These are phyloP conservation scores for Leucocoprinus birnbaumii DNA, from an alignment of 768 basidiomycete species.

Conservation along the genomic window DNA sequence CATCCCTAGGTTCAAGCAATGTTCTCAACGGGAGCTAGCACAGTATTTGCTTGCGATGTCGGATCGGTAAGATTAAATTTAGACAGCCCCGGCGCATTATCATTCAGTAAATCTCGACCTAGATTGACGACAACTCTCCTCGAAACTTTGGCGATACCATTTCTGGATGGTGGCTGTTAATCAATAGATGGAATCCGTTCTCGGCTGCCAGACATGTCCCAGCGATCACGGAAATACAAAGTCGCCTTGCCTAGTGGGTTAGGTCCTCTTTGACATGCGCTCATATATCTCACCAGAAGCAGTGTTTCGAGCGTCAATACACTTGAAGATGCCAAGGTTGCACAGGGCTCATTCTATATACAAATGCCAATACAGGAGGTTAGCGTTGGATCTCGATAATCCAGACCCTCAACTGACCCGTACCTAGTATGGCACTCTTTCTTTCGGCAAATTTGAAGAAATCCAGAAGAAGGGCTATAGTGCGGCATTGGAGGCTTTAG, in stretches of 20 bases:
- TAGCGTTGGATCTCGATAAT: slow-evolving; percentile 15
- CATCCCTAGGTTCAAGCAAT: slow-evolving; percentile 79
- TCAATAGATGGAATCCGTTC: slow-evolving; percentile 94
- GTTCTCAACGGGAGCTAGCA: slow-evolving; percentile 87
- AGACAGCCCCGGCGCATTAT: neutral
- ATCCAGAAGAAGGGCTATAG: slow-evolving; percentile 80
- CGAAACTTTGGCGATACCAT: slow-evolving; percentile 93
- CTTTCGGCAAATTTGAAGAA: slow-evolving; percentile 88
- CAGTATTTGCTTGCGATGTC: slow-evolving; percentile 92
- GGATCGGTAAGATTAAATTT: slow-evolving; percentile 60
- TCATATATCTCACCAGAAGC: neutral
- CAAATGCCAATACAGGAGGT: slow-evolving; percentile 95
- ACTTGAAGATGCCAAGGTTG: slow-evolving; percentile 91
- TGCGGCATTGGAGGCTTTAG: slow-evolving; percentile 67
- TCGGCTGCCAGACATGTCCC: slow-evolving; percentile 75
- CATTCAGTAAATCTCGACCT: neutral
- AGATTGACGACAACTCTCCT: slow-evolving; percentile 94
- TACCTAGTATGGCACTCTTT: slow-evolving; percentile 81
- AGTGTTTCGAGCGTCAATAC: slow-evolving; percentile 96
- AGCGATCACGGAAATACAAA: slow-evolving; percentile 90
- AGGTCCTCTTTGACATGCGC: neutral
- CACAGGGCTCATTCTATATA: slow-evolving; percentile 88
- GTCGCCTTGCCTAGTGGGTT: slow-evolving; percentile 90
- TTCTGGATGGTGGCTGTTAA: slow-evolving; percentile 93
- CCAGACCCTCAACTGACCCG: neutral